Conservation (phyloP, 2,329 filamentous ascomycete genomes). For the Talaromyces marneffei region DNA sequence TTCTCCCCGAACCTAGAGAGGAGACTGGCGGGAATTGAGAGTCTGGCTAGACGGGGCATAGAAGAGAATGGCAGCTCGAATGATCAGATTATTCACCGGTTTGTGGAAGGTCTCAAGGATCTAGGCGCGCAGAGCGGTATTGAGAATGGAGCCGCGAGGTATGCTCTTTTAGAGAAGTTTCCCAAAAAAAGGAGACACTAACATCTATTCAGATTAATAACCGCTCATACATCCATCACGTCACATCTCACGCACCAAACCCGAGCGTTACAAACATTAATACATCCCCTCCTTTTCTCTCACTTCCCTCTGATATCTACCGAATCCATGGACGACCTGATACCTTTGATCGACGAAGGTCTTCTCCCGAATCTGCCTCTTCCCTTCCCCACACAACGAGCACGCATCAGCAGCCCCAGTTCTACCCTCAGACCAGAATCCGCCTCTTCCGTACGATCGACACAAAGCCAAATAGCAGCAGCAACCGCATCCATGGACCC, state of each 20-base stretch:
- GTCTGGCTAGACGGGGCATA: slow-evolving; percentile 48
- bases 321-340: slow-evolving; percentile 51
- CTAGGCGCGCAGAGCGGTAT: slow-evolving; percentile 51
- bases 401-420: slow-evolving; percentile 22
- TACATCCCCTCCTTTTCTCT: slow-evolving; percentile 54
- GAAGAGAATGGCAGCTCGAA: slow-evolving; percentile 48
- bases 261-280: slow-evolving; percentile 53
- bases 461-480: slow-evolving; percentile 18
- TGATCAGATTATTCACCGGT: slow-evolving; percentile 49
- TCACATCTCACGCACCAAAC: slow-evolving; percentile 58
- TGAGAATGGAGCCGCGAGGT: slow-evolving; percentile 53
- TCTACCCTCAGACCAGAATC: slow-evolving; percentile 21
- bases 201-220: slow-evolving; percentile 45
- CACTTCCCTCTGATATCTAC: slow-evolving; percentile 49
- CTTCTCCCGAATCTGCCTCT: slow-evolving; percentile 49
- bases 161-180: slow-evolving; percentile 19
- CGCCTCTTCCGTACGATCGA: slow-evolving; percentile 22
- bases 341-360: slow-evolving; percentile 51
- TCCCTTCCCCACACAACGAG: slow-evolving; percentile 27
- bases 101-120: slow-evolving; percentile 48
- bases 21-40: slow-evolving; percentile 52
- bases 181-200: not conserved
- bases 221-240: slow-evolving; percentile 53
- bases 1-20: slow-evolving; percentile 52
- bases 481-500: slow-evolving; percentile 32